Evolutionary conservation across 2,329 filamentous ascomycete species (phyloP).

Genomic region (Colletotrichum viniferum): DNA sequence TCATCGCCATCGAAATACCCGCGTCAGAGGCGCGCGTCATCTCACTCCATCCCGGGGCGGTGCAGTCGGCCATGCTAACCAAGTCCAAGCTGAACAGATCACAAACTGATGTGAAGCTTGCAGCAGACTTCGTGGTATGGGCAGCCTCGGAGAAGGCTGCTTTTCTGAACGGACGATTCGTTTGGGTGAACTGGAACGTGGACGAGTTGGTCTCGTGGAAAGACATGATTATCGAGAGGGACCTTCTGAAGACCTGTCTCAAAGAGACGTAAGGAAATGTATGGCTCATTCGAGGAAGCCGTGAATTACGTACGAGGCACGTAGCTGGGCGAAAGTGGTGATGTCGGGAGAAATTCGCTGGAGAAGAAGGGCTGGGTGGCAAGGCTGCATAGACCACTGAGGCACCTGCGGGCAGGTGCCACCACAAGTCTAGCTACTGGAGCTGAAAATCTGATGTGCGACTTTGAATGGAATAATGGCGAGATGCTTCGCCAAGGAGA

Average conservation of each 20-base stretch:
- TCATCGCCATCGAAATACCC: constrained; percentile 64
- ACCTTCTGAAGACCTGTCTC: constrained; percentile 8
- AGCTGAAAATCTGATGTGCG: background rate
- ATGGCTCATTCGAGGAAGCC: background rate
- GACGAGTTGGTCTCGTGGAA: constrained; percentile 26
- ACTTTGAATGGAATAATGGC: background rate
- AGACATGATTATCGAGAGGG: constrained; percentile 20
- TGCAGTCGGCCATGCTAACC: background rate
- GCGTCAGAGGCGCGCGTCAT: background rate
- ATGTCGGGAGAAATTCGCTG: background rate
- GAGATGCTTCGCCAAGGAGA: background rate
- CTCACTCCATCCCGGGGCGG: background rate
- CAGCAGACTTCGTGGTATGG: constrained; percentile 34
- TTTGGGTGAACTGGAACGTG: constrained; percentile 39
- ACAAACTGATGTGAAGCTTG: constrained; percentile 21
- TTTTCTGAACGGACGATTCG: constrained; percentile 36
- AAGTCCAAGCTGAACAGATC: background rate
- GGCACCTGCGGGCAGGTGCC: background rate
- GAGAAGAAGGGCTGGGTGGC: background rate
- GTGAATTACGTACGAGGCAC: background rate
- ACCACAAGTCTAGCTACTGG: background rate
- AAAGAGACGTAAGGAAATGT: background rate
- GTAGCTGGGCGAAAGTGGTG: background rate
- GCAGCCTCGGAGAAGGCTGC: constrained; percentile 30
- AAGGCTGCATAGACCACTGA: background rate